These are phyloP conservation scores for Populus trichocarpa DNA, from an alignment of 441 rosid species.

Conservation along the genomic window DNA sequence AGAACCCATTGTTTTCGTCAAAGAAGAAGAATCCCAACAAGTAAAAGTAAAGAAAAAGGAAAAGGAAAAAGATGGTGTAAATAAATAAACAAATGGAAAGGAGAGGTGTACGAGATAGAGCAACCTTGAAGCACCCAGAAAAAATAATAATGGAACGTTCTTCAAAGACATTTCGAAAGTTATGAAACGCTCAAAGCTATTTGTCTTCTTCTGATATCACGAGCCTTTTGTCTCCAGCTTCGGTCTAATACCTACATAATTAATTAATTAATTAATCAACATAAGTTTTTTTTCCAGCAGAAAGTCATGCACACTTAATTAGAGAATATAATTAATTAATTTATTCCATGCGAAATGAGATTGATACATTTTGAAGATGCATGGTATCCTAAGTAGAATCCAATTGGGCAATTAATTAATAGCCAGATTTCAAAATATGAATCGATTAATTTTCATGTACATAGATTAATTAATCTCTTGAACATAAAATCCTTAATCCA, in stretches of 20 bases:
- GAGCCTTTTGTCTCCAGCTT: constrained; percentile 23
- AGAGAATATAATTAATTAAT: background rate
- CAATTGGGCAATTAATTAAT: background rate
- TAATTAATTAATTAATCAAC: background rate
- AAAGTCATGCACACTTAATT: background rate
- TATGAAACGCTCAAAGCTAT: constrained; percentile 31
- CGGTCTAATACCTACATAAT: background rate
- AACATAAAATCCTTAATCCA: background rate
- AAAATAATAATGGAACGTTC: constrained; percentile 36
- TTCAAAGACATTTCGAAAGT: constrained; percentile 34
- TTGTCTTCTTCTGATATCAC: constrained; percentile 34
- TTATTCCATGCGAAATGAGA: background rate
- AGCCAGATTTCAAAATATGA: background rate
- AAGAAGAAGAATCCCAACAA: constrained; percentile 20
- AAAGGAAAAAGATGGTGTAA: background rate
- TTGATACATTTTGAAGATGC: background rate
- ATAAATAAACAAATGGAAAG: constrained; percentile 2
- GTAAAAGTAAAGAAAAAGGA: background rate
- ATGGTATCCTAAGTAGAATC: constrained; percentile 3
- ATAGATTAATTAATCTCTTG: too few species aligned
- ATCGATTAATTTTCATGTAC: too few species aligned
- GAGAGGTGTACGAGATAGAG: constrained; percentile 31
- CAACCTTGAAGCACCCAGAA: constrained; percentile 39
- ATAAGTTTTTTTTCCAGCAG: background rate
- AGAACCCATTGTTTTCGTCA: constrained; percentile 30